Evolutionary conservation across 2,329 filamentous ascomycete genomes (phyloP).

Genomic region (Aureobasidium uvarum): DNA sequence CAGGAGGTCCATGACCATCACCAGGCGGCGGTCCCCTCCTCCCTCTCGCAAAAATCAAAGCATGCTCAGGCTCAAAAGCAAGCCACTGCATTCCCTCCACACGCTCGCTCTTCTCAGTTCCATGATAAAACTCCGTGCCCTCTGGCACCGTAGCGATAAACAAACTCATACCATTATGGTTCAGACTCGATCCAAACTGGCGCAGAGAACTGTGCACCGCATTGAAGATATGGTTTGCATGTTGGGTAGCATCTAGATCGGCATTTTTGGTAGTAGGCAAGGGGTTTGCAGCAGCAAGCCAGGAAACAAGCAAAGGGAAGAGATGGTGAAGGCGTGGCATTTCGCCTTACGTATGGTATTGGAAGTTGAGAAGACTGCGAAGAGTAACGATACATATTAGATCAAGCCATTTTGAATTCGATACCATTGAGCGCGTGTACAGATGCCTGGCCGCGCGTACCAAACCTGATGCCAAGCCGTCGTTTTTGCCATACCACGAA

Average conservation of each 20-base stretch:
- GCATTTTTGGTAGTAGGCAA: background rate
- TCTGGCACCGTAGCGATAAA: conserved; percentile 64
- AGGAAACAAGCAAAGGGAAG: conserved; percentile 9
- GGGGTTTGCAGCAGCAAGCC: background rate
- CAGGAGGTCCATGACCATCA: background rate
- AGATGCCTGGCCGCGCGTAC: conserved; percentile 14
- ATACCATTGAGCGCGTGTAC: conserved; percentile 17
- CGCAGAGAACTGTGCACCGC: conserved; percentile 68
- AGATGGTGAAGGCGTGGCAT: conserved; percentile 6
- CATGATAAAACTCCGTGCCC: conserved; percentile 68
- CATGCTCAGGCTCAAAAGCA: conserved; percentile 74
- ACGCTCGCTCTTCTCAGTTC: conserved; percentile 47
- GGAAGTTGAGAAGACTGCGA: background rate
- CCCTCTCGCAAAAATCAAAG: conserved; percentile 59
- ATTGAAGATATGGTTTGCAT: conserved; percentile 67
- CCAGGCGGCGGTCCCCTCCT: conserved; percentile 20
- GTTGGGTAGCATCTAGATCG: conserved; percentile 4
- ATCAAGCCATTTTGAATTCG: background rate
- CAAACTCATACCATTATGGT: conserved; percentile 74
- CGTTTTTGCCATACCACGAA: background rate
- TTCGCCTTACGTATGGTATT: background rate
- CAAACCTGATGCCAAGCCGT: conserved; percentile 3
- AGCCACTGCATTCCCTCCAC: conserved; percentile 65
- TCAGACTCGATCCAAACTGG: conserved; percentile 69
- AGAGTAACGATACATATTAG: background rate